Evolutionary conservation across 2,329 filamentous ascomycete genomes (phyloP).

Genomic region (Botrytis tulipae): DNA sequence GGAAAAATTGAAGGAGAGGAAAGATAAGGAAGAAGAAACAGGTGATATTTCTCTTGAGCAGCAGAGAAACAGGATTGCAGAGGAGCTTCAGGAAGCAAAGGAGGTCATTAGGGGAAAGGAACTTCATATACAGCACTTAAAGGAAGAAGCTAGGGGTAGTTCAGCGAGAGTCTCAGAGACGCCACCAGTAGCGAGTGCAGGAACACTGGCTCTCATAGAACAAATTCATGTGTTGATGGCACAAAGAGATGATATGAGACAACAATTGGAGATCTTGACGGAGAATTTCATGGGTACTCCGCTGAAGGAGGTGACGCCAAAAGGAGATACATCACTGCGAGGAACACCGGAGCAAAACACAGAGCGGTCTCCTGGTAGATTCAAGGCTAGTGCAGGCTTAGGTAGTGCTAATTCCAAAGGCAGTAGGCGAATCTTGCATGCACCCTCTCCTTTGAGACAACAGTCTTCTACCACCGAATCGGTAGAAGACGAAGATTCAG

Average conservation of each 20-base stretch:
- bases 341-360: background rate
- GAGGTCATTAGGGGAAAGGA: background rate
- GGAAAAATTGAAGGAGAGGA: background rate
- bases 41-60: background rate
- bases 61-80: background rate
- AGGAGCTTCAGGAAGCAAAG: background rate
- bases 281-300: slow-evolving; percentile 5
- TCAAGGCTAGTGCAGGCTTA: background rate
- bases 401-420: background rate
- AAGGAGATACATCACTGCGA: background rate
- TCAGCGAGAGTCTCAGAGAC: background rate
- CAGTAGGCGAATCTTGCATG: background rate
- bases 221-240: background rate
- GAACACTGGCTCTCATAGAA: background rate
- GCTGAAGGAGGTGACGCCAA: background rate
- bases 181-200: too few relatives aligned
- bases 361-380: background rate
- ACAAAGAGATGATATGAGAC: background rate
- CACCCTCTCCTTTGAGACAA: slow-evolving; percentile 6
- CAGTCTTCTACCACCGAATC: background rate
- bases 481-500: background rate
- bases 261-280: slow-evolving; percentile 11
- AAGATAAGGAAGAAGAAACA: background rate
- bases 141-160: background rate
- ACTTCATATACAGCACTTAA: background rate